phyloP scores from a whole-genome alignment of 352 stramenopile genomes.

The Pythium guiyangense region DNA sequence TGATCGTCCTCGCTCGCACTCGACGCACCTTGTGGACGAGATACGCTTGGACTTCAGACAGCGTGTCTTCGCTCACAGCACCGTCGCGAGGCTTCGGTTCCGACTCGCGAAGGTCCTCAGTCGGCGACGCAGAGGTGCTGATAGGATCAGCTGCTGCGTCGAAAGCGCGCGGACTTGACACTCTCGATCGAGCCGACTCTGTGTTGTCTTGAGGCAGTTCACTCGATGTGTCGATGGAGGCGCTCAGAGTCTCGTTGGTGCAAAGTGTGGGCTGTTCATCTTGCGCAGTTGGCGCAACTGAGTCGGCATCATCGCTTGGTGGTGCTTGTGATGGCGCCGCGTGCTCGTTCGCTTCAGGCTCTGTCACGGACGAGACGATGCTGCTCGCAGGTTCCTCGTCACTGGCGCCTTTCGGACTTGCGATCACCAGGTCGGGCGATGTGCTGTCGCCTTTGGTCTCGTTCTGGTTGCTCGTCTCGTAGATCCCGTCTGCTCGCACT shows the following conservation, averaged over 20 bases:
- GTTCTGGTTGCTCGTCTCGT: slow-evolving; percentile 6
- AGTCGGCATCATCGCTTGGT: too few relatives aligned
- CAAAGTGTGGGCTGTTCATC: too few relatives aligned
- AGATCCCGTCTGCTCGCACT: slow-evolving; percentile 9
- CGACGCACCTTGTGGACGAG: slow-evolving; percentile 27
- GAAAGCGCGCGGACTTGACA: background rate
- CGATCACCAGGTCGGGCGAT: background rate
- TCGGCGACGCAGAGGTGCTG: too few relatives aligned
- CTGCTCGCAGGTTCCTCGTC: background rate
- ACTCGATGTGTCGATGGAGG: too few relatives aligned
- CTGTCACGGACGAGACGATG: background rate
- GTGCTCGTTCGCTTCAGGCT: background rate
- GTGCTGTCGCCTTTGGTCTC: too few relatives aligned
- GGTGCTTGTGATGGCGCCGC: too few relatives aligned
- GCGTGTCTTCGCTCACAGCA: slow-evolving; percentile 12
- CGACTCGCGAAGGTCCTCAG: too few relatives aligned
- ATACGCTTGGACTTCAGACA: slow-evolving; percentile 27
- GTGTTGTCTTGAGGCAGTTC: background rate
- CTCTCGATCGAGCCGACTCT: too few relatives aligned
- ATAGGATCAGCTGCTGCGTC: background rate
- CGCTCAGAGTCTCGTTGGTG: too few relatives aligned
- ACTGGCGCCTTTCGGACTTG: background rate
- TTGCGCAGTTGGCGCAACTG: too few relatives aligned
- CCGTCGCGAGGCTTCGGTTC: background rate
- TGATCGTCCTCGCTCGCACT: background rate